A percentile compares a stretch with the other conserved stretches of the same genome.
Conservation (phyloP, 768 basidiomycete species). For the Tylopilus subfusipes region DNA sequence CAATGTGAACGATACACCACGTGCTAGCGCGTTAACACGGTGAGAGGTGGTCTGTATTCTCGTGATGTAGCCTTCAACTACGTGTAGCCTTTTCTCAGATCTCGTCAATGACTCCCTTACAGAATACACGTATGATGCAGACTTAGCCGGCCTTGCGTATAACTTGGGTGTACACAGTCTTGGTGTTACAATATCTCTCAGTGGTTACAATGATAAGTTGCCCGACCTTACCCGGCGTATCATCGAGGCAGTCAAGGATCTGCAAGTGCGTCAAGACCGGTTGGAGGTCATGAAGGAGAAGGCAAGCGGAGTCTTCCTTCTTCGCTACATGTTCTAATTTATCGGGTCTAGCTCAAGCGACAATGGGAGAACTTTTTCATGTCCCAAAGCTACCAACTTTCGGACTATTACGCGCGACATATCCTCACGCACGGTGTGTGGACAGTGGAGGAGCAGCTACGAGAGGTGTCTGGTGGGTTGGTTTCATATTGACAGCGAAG, state of each 20-base stretch:
- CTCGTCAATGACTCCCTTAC: slow-evolving; percentile 85
- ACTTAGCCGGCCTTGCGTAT: slow-evolving; percentile 84
- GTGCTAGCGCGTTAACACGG: slow-evolving; percentile 72
- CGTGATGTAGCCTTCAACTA: not conserved
- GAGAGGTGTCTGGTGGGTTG: slow-evolving; percentile 66
- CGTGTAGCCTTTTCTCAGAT: slow-evolving; percentile 67
- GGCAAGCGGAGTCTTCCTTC: slow-evolving; percentile 38
- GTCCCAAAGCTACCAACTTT: slow-evolving; percentile 75
- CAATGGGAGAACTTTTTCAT: slow-evolving; percentile 87
- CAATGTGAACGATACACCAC: slow-evolving; percentile 59
- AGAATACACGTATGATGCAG: slow-evolving; percentile 91
- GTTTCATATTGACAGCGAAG: not conserved
- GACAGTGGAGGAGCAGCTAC: slow-evolving; percentile 73
- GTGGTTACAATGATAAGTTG: slow-evolving; percentile 93
- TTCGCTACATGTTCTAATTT: not conserved
- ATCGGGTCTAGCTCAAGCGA: slow-evolving; percentile 53
- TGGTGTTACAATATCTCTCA: slow-evolving; percentile 63
- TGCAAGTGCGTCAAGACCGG: slow-evolving; percentile 66
- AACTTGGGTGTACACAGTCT: slow-evolving; percentile 57
- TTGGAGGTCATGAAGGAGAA: slow-evolving; percentile 83
- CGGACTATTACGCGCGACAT: slow-evolving; percentile 73
- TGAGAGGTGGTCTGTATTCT: slow-evolving; percentile 28
- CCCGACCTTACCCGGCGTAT: slow-evolving; percentile 69
- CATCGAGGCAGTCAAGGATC: slow-evolving; percentile 59
- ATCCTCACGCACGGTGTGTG: slow-evolving; percentile 69